These are phyloP conservation scores for Colletotrichum navitas DNA, from an alignment of 2,329 filamentous ascomycete species.

Conservation along the genomic window DNA sequence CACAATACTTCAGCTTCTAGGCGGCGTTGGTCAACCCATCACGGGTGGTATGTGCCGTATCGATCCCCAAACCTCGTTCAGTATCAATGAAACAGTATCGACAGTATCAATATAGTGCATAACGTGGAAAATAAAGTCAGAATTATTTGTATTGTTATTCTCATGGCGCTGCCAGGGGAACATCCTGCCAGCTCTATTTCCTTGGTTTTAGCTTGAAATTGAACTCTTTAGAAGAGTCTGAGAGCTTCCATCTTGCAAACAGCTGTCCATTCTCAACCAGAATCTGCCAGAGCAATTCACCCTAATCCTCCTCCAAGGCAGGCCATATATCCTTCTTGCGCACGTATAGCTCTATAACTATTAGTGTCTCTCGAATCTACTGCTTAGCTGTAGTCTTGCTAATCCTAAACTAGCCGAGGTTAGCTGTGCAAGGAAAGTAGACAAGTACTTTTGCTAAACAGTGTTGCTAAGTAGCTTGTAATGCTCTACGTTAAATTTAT, in stretches of 20 bases:
- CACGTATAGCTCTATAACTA: conserved; percentile 9
- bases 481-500: too few relatives aligned
- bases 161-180: background rate
- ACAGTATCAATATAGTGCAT: too few relatives aligned
- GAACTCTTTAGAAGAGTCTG: conserved; percentile 14
- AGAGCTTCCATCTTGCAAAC: conserved; percentile 26
- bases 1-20: background rate
- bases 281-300: conserved; percentile 15
- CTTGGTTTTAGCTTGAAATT: conserved; percentile 13
- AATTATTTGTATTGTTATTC: too few relatives aligned
- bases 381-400: background rate
- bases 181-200: background rate
- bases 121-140: too few relatives aligned
- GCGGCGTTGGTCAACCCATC: background rate
- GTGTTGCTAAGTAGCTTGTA: too few relatives aligned
- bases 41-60: background rate
- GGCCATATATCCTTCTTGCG: background rate
- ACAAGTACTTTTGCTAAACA: too few relatives aligned
- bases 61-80: too few relatives aligned
- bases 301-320: background rate
- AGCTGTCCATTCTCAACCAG: conserved; percentile 27
- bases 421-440: too few relatives aligned
- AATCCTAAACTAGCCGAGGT: conserved; percentile 1
- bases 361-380: conserved; percentile 18
- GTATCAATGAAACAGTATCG: too few relatives aligned